These are phyloP conservation scores for Chimonanthus salicifolius DNA, from an alignment of 164 flowering plant species.

Conservation along the genomic window DNA sequence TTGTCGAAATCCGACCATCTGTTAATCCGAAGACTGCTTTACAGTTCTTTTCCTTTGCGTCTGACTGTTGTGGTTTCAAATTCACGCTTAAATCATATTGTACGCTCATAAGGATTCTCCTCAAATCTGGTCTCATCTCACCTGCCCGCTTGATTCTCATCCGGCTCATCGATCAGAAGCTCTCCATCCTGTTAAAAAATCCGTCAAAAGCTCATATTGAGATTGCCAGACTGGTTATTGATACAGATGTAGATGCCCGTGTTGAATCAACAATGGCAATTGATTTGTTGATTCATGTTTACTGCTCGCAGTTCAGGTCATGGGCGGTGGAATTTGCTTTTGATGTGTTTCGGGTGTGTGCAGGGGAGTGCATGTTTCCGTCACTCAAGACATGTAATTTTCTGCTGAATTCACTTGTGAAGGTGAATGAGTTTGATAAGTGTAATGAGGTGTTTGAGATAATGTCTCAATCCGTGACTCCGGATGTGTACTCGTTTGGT, in stretches of 20 bases:
- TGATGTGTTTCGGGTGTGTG: constrained; percentile 44
- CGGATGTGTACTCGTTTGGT: constrained; percentile 51
- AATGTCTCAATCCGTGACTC: constrained; percentile 27
- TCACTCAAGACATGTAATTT: constrained; percentile 56
- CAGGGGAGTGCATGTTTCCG: constrained; percentile 39
- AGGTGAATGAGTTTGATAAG: constrained; percentile 37
- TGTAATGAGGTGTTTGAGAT: constrained; percentile 38
- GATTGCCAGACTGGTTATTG: constrained; percentile 27
- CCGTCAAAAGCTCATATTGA: constrained; percentile 26
- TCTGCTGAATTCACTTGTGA: constrained; percentile 53
- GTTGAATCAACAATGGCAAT: constrained; percentile 8
- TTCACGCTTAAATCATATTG: constrained; percentile 62
- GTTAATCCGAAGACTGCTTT: constrained; percentile 50
- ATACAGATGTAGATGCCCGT: constrained; percentile 5
- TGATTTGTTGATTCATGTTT: constrained; percentile 65
- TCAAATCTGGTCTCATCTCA: constrained; percentile 23
- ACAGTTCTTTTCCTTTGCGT: constrained; percentile 51
- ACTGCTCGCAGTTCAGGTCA: constrained; percentile 39
- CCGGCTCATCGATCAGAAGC: constrained; percentile 58
- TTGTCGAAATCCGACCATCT: constrained; percentile 22
- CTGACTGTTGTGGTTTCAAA: constrained; percentile 25
- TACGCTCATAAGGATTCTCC: constrained; percentile 45
- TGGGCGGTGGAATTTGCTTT: constrained; percentile 27
- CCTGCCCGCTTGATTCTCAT: constrained; percentile 61
- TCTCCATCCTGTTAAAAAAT: constrained; percentile 26